Evolutionary conservation across 2,329 filamentous ascomycete genomes (phyloP).

Genomic region (Penicillium aurantiogriseum): DNA sequence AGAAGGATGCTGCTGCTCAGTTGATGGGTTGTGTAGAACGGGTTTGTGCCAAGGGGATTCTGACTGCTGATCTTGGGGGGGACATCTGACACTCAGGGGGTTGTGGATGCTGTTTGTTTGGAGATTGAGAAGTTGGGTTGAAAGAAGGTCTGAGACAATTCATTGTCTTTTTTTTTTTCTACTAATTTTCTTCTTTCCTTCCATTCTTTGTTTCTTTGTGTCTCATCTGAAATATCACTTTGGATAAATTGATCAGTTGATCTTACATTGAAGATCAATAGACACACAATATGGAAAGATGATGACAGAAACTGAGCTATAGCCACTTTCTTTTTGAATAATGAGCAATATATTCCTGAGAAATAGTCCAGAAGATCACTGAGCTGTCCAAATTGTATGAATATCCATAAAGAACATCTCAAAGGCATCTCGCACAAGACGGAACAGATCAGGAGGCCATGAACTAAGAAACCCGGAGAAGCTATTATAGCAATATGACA

Average conservation of each 20-base stretch:
- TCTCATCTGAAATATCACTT: not conserved
- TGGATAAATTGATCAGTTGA: not conserved
- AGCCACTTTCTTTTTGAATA: not conserved
- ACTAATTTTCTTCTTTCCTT: not conserved
- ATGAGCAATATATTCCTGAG: not conserved
- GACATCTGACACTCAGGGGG: constrained; percentile 53
- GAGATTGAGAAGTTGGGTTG: constrained; percentile 45
- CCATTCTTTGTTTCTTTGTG: not conserved
- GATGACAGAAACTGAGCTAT: not conserved
- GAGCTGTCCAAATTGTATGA: not conserved
- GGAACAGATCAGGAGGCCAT: not conserved
- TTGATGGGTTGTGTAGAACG: constrained; percentile 61
- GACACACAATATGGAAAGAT: not conserved
- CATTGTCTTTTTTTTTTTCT: not conserved
- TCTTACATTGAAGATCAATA: not conserved
- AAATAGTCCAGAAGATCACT: not conserved
- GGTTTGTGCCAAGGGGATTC: constrained; percentile 53
- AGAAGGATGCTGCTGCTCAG: constrained; percentile 55
- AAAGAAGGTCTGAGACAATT: constrained; percentile 4
- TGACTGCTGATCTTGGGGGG: constrained; percentile 61
- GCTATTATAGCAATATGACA: not conserved
- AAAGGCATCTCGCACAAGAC: not conserved
- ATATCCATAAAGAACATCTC: not conserved
- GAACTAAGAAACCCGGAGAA: not conserved
- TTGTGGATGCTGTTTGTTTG: constrained; percentile 56